phyloP scores from a whole-genome alignment of 1,139 yeast species.

The Taiozyma sp. region DNA sequence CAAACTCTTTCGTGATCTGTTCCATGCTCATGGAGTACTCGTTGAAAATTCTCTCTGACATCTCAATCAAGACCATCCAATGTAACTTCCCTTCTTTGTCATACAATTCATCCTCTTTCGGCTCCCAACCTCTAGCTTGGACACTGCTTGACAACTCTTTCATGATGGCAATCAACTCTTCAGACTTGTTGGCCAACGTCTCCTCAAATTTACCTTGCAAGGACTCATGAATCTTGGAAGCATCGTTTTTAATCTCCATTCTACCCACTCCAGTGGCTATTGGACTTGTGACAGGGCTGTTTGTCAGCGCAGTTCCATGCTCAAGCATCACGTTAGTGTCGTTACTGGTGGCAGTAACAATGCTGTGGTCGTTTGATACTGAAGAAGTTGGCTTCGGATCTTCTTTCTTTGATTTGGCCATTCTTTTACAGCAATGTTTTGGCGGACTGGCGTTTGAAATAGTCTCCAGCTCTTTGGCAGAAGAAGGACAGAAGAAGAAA shows the following conservation, averaged over 20 bases:
- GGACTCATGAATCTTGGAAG: background rate
- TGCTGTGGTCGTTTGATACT: conserved; percentile 6
- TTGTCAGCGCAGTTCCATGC: background rate
- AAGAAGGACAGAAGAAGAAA: background rate
- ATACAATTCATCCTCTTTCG: conserved; percentile 1
- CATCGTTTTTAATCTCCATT: background rate
- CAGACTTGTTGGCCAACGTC: background rate
- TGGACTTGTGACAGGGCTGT: conserved; percentile 9
- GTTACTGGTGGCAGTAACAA: conserved; percentile 7
- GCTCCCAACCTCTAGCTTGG: background rate
- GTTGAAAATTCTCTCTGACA: conserved; percentile 19
- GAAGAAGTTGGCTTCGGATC: background rate
- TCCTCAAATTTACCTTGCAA: conserved; percentile 2
- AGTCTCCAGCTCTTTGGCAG: background rate
- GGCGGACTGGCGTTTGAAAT: background rate
- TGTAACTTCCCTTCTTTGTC: conserved; percentile 9
- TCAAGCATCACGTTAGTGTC: conserved; percentile 5
- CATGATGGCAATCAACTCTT: conserved; percentile 8
- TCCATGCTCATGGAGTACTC: conserved; percentile 20
- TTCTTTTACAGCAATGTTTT: background rate
- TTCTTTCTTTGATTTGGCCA: background rate
- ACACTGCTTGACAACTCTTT: conserved; percentile 1
- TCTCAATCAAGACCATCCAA: conserved; percentile 20
- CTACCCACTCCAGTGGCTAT: conserved; percentile 1
- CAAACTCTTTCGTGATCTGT: conserved; percentile 19